Base-by-base conservation (phyloP, 306 rosid species). In the Neltuma alba region DNA sequence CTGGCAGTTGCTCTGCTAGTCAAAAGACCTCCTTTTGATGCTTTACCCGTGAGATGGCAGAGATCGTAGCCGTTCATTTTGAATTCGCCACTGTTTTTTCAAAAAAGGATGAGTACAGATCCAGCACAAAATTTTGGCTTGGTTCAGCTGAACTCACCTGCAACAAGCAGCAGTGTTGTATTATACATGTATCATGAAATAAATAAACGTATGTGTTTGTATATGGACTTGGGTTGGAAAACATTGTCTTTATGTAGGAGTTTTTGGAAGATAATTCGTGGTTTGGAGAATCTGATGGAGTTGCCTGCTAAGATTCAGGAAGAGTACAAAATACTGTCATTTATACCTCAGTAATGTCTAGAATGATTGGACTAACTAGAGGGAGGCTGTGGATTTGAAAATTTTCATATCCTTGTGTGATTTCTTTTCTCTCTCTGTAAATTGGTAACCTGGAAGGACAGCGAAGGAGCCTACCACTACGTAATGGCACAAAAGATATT, bases 111-210 rank as follows among this genome's bases (percentile, higher is more conserved):
- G 71, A 77, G 8, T 76, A 81, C 9, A 12, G 18, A 27, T 82
- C 87, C 88, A 86, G 84, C 78, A 40, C 77, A 85, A 80, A 65
- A 15, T 78, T 81, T 83, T 86, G 84, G 86, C 83, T 61, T 84
- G 81, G 89, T 83, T 85, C 89, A 54, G 42, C 82, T 70, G 38
- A 78, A 68, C 87, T 78, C 88, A 58, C 67, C 69, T 66, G 72
- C 67, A 72, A 70, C 81, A 69, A 60, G 42, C 73, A 65, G 78
- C 84, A 63, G 68, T 33, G 62, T 75, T 54, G 3, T 31, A 16
- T 62, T 62, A 31, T 15, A 6, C 2, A 76, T 57, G 33, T 57
- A 23, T 75, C 74, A 80, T 36, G 38, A 27, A 58, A 58, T 27
- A 25, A 27, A 58, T 28, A 23, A 20, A 57, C 3, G 27, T 21